A percentile compares a stretch with the other conserved stretches of the same genome.
phyloP scores from a whole-genome alignment of 139 green algal species.

The Volvox reticuliferus region DNA sequence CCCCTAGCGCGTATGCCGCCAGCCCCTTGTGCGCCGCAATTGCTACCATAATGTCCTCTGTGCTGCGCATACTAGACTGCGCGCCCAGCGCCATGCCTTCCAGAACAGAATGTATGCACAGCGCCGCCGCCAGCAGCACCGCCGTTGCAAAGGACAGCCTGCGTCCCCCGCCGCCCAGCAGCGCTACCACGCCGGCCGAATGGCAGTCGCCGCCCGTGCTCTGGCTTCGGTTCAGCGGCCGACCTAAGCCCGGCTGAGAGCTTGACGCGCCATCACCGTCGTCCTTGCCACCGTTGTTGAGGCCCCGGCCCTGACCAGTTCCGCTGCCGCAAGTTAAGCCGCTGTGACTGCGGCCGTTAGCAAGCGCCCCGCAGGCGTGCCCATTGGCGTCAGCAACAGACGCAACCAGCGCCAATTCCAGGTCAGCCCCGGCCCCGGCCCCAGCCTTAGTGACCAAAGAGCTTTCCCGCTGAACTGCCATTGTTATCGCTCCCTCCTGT shows the following conservation, averaged over 20 bases:
- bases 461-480: conserved; percentile 18
- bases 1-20: conserved; percentile 85
- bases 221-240: background rate
- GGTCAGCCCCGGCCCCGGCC: background rate
- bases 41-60: conserved; percentile 87
- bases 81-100: conserved; percentile 86
- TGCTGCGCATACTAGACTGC: conserved; percentile 72
- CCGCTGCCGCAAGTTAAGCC: background rate
- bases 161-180: conserved; percentile 42
- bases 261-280: background rate
- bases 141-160: conserved; percentile 78
- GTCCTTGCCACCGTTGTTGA: background rate
- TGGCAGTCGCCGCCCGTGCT: conserved; percentile 34
- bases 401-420: background rate
- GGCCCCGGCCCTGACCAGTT: background rate
- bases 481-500: background rate
- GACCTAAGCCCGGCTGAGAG: too few relatives aligned
- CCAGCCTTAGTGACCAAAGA: background rate
- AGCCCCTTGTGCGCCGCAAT: conserved; percentile 77
- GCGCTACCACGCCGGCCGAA: conserved; percentile 25
- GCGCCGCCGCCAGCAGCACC: conserved; percentile 80
- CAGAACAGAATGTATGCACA: conserved; percentile 87
- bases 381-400: background rate
- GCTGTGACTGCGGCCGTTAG: background rate
- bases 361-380: background rate